Percentiles rank a stretch among this genome's conserved stretches.
These are phyloP conservation scores for Escovopsis sp. DNA, from an alignment of 2,329 filamentous ascomycete species.

Conservation along the genomic window DNA sequence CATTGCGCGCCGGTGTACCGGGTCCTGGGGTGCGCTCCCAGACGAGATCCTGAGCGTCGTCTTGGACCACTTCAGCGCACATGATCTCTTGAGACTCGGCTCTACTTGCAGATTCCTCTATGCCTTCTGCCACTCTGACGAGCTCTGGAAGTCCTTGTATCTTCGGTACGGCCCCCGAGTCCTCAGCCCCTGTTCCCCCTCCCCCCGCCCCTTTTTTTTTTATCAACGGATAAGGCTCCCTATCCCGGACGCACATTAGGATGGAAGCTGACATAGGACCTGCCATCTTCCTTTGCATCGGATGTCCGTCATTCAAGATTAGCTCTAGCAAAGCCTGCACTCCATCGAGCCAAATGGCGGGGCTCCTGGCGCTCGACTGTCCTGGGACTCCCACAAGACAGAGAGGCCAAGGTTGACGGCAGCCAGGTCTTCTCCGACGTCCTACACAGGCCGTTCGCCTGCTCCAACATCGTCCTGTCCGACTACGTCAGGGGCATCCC, in stretches of 20 bases:
- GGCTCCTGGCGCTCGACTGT: constrained; percentile 76
- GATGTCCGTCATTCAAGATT: constrained; percentile 8
- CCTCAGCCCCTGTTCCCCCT: too few relatives aligned
- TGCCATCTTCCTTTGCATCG: neutral
- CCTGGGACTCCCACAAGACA: constrained; percentile 38
- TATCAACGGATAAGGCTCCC: too few relatives aligned
- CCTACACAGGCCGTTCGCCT: constrained; percentile 80
- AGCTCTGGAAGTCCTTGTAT: constrained; percentile 79
- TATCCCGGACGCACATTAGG: too few relatives aligned
- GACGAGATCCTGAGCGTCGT: constrained; percentile 69
- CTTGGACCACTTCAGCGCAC: constrained; percentile 58
- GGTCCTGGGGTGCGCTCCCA: constrained; percentile 52
- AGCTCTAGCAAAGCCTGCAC: constrained; percentile 4
- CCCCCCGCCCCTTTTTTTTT: too few relatives aligned
- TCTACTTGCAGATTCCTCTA: constrained; percentile 74
- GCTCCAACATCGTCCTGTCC: constrained; percentile 57
- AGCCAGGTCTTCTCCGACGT: constrained; percentile 76
- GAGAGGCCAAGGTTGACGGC: constrained; percentile 51
- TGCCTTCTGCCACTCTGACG: constrained; percentile 71
- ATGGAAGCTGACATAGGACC: neutral
- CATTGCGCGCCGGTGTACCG: constrained; percentile 53
- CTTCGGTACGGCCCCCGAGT: constrained; percentile 52
- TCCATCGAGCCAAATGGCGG: constrained; percentile 40
- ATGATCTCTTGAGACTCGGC: constrained; percentile 49
- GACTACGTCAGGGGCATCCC: constrained; percentile 62